Evolutionary conservation across 2,329 filamentous ascomycete genomes (phyloP), one percentile per base, ranked within the genome.

Genomic region (Talaromyces sp.): DNA sequence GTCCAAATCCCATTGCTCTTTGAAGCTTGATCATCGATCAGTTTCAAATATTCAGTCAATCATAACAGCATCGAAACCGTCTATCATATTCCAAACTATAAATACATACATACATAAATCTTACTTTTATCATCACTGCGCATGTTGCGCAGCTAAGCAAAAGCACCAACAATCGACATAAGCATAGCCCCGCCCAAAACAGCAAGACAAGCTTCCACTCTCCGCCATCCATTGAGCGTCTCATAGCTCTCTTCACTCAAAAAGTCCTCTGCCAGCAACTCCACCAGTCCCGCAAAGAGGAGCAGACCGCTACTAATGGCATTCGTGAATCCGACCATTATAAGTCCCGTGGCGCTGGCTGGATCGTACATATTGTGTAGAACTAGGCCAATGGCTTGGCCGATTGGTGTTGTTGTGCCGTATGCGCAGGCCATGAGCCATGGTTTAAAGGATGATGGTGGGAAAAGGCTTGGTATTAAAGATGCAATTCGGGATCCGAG

Each of bases 251-350:
- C 81, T 68, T 90, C 87, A 70, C 85, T 88, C 68, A 91, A 73
- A 70, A 96, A 96, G 72, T 96, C 92, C 77, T 96, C 92, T 0
- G 91, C 90, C 56, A 96, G 82, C 22, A 96, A 82, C 78, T 96
- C 91, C 3, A 96, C 92, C 51, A 96, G 80, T 0, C 91, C 91
- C 0, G 92, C 92, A 74, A 94, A 96, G 3, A 96, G 81, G 31
- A 96, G 78, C 60, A 96, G 81, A 0, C 92, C 92, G 60, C 89
- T 89, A 10, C 90, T 93, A 61, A 96, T 90, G 45, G 91, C 91
- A 72, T 96, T 96, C 84, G 94, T 95, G 73, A 93, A 87, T 7
- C 92, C 92, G 5, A 96, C 92, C 79, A 94, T 89, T 29, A 96
- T 80, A 58, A 96, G 78, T 0, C 92, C 92, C 0, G 88, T 86